phyloP scores from a whole-genome alignment of 306 rosid genomes.

The Cicer pinnatifidum region DNA sequence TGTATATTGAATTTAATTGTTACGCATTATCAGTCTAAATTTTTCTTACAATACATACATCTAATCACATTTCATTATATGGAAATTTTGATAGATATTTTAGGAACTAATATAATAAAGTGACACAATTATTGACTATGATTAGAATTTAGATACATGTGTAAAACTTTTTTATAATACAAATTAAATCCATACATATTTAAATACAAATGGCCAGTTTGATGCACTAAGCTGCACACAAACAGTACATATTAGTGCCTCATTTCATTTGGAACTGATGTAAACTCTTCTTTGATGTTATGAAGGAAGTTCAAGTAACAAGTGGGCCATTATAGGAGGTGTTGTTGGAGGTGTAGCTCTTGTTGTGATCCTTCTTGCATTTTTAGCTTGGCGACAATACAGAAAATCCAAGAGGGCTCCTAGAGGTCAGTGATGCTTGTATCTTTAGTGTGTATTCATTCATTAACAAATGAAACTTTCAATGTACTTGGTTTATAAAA shows the following conservation, averaged over 20 bases:
- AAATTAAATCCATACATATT: no score
- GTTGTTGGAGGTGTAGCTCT: constrained; percentile 56
- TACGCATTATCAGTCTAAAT: not conserved
- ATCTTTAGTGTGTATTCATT: not conserved
- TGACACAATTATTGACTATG: not conserved
- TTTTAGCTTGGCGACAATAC: constrained; percentile 45
- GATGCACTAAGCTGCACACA: no score
- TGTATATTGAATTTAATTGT: not conserved
- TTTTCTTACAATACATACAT: no score
- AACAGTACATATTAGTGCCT: no score
- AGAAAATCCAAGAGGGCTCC: constrained; percentile 42
- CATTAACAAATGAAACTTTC: not conserved
- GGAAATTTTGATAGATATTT: no score
- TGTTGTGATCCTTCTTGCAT: constrained; percentile 42
- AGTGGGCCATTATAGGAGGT: constrained; percentile 62
- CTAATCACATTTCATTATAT: no score
- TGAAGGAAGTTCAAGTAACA: constrained; percentile 53
- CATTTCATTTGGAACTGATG: constrained; percentile 4
- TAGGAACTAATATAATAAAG: not conserved
- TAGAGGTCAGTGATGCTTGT: constrained; percentile 54
- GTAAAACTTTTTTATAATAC: no score
- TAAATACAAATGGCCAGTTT: no score
- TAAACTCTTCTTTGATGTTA: not conserved
- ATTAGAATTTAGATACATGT: no score
- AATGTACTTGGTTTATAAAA: not conserved